Evolutionary conservation across 2,329 filamentous ascomycete species (phyloP), one percentile per base, ranked within the genome.

Genomic region (Ophiobolus disseminans): DNA sequence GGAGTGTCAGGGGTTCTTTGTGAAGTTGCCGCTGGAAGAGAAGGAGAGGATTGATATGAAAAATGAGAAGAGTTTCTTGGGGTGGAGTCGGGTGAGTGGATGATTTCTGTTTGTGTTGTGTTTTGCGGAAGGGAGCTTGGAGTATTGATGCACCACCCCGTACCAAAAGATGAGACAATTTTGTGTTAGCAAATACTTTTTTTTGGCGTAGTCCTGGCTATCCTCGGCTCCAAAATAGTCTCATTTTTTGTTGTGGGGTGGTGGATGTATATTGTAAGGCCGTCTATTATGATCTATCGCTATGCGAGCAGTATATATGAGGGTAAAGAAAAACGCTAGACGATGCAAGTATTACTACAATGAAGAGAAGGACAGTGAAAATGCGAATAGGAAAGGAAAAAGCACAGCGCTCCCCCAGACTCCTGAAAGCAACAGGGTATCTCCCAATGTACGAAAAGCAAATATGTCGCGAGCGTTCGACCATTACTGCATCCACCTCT

Each of bases 1-100:
- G 2, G 81, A 91, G 63, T 89, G 88, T 35, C 84, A 83, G 44
- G 78, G 75, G 0, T 94, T 96, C 73, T 96, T 96, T 63, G 68
- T 73, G 35, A 84, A 90, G 50, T 80, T 95, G 46, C 87, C 89
- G 1, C 68, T 78, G 52, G 85, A 87, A 58, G 89, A 94, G 73
- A 95, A 96, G 83, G 85, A 82, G 48, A 67, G 48, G 32, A 78
- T 80, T 43, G 78, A 80, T 61, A 80, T 80, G 78, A 78, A 78
- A 74, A 78, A 79, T 48, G 54, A 75, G 57, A 71, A 66, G 57
- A 77, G 75, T 41, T 80, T 79, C 57, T 48, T 80, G 48, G 77
- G 77, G 0, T 79, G 78, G 67, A 76, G 73, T 57, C 66, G 72
- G 58, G 75, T 77, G 53, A 68, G 73, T 74, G 26, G n/a, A 16